Evolutionary conservation across 257 asterid genomes (phyloP).

Genomic region (Nicotiana sylvestris): DNA sequence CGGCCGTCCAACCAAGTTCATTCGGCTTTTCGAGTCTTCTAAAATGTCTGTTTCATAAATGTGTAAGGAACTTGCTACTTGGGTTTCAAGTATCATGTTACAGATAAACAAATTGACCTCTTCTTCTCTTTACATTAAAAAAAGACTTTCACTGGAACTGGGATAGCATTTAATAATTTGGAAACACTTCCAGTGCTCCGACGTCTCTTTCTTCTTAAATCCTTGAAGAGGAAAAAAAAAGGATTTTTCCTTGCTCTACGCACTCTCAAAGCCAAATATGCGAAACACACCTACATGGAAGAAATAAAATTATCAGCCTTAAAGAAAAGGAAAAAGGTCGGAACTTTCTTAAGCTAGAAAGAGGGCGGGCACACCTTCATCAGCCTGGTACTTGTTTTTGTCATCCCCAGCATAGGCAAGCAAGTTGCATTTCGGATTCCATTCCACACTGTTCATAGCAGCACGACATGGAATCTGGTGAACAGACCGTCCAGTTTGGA

Average conservation of each 20-base stretch:
- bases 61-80: too few relatives aligned
- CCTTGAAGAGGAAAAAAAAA: too few relatives aligned
- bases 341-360: neutral
- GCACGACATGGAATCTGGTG: conserved; percentile 95
- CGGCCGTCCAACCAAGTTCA: too few relatives aligned
- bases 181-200: too few relatives aligned
- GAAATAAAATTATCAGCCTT: neutral
- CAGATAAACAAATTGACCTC: too few relatives aligned
- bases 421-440: conserved; percentile 88
- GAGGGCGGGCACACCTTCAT: conserved; percentile 58
- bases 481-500: conserved; percentile 75
- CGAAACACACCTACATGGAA: conserved; percentile 67
- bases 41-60: too few relatives aligned
- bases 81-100: too few relatives aligned
- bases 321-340: neutral
- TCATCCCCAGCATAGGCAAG: conserved; percentile 99
- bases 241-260: conserved; percentile 21
- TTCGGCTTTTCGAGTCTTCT: too few relatives aligned
- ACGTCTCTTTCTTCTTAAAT: too few relatives aligned
- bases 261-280: conserved; percentile 82
- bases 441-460: conserved; percentile 98
- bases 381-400: conserved; percentile 84
- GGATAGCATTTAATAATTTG: too few relatives aligned
- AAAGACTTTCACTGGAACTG: too few relatives aligned
- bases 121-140: too few relatives aligned